A percentile compares a stretch with the other conserved stretches of the same genome.
Evolutionary conservation across 768 basidiomycete genomes (phyloP).

Genomic region (Macrocybe gigantea): DNA sequence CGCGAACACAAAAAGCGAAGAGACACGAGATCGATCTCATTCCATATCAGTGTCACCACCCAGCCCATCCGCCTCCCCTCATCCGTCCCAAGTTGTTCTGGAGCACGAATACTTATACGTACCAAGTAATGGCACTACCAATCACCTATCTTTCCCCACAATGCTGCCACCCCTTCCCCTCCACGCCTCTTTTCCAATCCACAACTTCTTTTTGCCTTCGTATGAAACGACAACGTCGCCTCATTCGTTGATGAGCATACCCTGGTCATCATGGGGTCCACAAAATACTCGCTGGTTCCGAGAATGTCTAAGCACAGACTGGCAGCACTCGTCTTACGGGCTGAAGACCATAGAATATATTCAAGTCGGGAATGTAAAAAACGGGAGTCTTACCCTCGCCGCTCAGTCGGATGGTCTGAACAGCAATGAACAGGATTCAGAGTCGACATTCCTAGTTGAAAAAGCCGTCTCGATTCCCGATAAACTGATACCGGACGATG

Average conservation of each 20-base stretch:
- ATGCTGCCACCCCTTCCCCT: conserved; percentile 1
- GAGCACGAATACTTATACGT: not conserved
- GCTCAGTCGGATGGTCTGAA: not conserved
- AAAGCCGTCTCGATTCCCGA: not conserved
- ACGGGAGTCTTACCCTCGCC: not conserved
- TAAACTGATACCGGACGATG: not conserved
- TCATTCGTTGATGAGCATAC: conserved; percentile 16
- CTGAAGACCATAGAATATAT: conserved; percentile 44
- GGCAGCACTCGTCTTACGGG: conserved; percentile 52
- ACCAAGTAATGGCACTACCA: not conserved
- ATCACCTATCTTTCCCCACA: not conserved
- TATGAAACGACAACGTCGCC: not conserved
- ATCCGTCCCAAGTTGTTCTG: not conserved
- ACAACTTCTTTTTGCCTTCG: no score
- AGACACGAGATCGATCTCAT: not conserved
- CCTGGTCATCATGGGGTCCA: conserved; percentile 50
- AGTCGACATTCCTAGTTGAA: not conserved
- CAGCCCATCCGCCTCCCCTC: not conserved
- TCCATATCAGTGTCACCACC: conserved; percentile 2
- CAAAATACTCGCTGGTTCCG: conserved; percentile 48
- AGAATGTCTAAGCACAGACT: conserved; percentile 43
- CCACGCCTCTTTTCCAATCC: not conserved
- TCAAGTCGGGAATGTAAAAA: conserved; percentile 8
- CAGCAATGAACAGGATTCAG: conserved; percentile 2
- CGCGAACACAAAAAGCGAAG: not conserved